phyloP scores from a whole-genome alignment of 148 eudicot genomes.

The Pouteria glomerata region DNA sequence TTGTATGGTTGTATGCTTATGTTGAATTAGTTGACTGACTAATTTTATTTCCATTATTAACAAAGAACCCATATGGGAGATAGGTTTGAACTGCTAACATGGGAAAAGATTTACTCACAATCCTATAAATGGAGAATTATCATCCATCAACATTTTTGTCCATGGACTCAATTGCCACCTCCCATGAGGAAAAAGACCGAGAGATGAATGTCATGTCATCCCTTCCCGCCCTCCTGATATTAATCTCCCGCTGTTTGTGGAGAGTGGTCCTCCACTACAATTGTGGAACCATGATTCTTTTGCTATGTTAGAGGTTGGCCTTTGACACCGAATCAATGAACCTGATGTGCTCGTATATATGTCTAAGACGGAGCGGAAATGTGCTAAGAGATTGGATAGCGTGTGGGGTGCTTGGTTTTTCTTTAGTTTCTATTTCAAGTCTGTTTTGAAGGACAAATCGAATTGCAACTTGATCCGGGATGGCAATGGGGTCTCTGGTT shows the following conservation, averaged over 20 bases:
- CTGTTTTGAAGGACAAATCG: conserved; percentile 55
- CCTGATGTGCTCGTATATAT: conserved; percentile 35
- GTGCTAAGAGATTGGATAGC: conserved; percentile 66
- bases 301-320: conserved; percentile 69
- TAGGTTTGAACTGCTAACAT: conserved; percentile 11
- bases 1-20: background rate
- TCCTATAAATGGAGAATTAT: conserved; percentile 57
- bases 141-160: conserved; percentile 71
- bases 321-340: conserved; percentile 59
- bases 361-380: conserved; percentile 60
- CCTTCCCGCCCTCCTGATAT: conserved; percentile 71
- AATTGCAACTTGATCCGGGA: conserved; percentile 48
- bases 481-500: conserved; percentile 62
- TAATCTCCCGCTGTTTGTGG: conserved; percentile 61
- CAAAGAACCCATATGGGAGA: background rate
- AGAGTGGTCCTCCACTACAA: conserved; percentile 66
- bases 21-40: background rate
- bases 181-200: conserved; percentile 58
- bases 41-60: background rate
- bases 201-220: conserved; percentile 47
- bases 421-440: conserved; percentile 79
- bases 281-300: conserved; percentile 45
- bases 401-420: conserved; percentile 94
- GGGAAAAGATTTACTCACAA: conserved; percentile 60
- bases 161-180: conserved; percentile 60